Evolutionary conservation across 2,329 filamentous ascomycete species (phyloP).

Genomic region (Fusarium nygamai): DNA sequence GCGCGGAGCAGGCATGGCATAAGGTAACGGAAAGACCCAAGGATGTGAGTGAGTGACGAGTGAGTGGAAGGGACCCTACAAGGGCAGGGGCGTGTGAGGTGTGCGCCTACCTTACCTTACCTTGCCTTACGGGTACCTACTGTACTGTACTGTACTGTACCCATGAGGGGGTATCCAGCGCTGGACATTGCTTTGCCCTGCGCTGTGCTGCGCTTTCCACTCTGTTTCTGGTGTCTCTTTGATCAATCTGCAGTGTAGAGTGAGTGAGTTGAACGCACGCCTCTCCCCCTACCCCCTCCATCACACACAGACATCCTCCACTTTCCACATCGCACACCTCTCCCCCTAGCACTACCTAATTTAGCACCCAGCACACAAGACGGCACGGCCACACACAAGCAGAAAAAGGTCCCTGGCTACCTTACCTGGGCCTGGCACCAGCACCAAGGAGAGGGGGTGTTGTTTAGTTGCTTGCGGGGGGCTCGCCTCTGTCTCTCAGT

Average conservation of each 20-base stretch:
- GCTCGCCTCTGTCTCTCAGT: not conserved
- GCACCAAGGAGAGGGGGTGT: slow-evolving; percentile 12
- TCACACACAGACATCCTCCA: slow-evolving; percentile 3
- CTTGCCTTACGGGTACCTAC: not conserved
- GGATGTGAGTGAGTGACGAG: slow-evolving; percentile 28
- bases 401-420: slow-evolving; percentile 30
- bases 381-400: slow-evolving; percentile 32
- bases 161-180: slow-evolving; percentile 18
- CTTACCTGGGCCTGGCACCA: not conserved
- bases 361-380: not conserved
- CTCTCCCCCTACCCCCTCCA: slow-evolving; percentile 1
- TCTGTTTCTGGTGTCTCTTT: not conserved
- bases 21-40: slow-evolving; percentile 13
- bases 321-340: slow-evolving; percentile 12
- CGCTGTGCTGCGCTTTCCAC: not conserved
- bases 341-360: not conserved
- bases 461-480: slow-evolving; percentile 2
- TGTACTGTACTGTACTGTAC: not conserved
- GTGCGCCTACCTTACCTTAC: not conserved
- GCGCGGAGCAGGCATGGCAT: slow-evolving; percentile 22
- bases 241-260: slow-evolving; percentile 10
- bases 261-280: not conserved
- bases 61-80: slow-evolving; percentile 11
- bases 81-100: slow-evolving; percentile 4
- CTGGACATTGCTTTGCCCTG: slow-evolving; percentile 10